Evolutionary conservation across 2,329 filamentous ascomycete species (phyloP).

Genomic region (Cercospora citrullina): DNA sequence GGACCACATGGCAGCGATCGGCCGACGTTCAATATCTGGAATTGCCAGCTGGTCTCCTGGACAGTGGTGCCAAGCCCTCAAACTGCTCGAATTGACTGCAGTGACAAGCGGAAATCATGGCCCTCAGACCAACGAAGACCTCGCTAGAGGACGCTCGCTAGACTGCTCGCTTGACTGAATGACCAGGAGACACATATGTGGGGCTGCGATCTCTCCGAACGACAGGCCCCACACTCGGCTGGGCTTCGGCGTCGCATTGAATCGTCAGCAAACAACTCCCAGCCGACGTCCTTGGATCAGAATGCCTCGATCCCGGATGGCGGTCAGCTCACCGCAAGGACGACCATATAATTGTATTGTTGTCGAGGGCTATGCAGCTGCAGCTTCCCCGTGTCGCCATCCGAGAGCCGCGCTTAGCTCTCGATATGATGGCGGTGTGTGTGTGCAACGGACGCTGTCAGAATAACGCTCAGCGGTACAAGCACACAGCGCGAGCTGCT

Average conservation of each 20-base stretch:
- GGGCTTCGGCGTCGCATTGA: conserved; percentile 20
- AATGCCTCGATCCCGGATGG: conserved; percentile 14
- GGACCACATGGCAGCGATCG: background rate
- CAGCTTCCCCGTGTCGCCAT: conserved; percentile 21
- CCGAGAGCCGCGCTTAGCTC: conserved; percentile 9
- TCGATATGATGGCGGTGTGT: conserved; percentile 22
- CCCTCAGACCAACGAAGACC: background rate
- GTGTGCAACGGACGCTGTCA: conserved; percentile 29
- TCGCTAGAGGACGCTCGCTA: background rate
- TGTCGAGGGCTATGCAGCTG: conserved; percentile 19
- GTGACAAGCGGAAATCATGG: background rate
- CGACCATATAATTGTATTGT: conserved; percentile 20
- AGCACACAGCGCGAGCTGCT: conserved; percentile 27
- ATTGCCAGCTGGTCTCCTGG: conserved; percentile 4
- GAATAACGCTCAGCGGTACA: conserved; percentile 25
- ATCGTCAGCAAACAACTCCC: conserved; percentile 12
- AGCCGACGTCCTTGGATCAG: background rate
- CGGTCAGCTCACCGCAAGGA: conserved; percentile 31
- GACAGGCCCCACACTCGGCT: conserved; percentile 17
- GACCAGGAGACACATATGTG: conserved; percentile 1
- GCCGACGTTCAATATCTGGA: background rate
- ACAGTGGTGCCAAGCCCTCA: background rate
- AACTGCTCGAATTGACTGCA: no score
- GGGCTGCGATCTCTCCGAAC: conserved; percentile 19
- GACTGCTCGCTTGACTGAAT: background rate